phyloP scores from a whole-genome alignment of 2,329 filamentous ascomycete genomes.

The Paramyrothecium sp. region DNA sequence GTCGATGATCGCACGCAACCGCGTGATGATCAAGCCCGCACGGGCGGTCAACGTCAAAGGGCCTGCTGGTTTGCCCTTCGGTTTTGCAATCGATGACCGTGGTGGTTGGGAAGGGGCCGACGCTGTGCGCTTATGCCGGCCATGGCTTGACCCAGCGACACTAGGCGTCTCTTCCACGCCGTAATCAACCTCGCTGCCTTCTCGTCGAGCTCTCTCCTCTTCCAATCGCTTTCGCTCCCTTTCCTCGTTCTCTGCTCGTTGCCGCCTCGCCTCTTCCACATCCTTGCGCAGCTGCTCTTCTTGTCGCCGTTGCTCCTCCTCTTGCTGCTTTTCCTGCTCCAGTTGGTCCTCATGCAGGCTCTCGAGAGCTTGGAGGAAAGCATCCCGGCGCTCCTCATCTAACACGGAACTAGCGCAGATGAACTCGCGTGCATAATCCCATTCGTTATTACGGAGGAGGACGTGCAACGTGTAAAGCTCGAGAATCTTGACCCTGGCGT shows the following conservation, averaged over 20 bases:
- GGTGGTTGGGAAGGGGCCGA: slow-evolving; percentile 27
- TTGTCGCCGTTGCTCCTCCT: slow-evolving; percentile 53
- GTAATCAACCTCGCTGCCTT: slow-evolving; percentile 64
- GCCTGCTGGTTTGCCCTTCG: slow-evolving; percentile 24
- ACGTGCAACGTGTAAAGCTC: slow-evolving; percentile 96
- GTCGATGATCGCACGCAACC: slow-evolving; percentile 50
- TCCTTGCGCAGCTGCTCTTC: slow-evolving; percentile 57
- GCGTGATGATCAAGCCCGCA: slow-evolving; percentile 52
- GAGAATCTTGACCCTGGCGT: slow-evolving; percentile 83
- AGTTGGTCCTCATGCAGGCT: slow-evolving; percentile 81
- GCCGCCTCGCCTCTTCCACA: slow-evolving; percentile 54
- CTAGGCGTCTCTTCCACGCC: slow-evolving; percentile 59
- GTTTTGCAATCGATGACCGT: slow-evolving; percentile 18
- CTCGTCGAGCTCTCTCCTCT: slow-evolving; percentile 49
- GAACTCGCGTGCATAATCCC: slow-evolving; percentile 93
- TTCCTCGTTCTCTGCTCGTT: slow-evolving; percentile 59
- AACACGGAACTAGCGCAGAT: slow-evolving; percentile 83
- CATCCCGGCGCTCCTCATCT: slow-evolving; percentile 87
- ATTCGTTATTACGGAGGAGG: slow-evolving; percentile 88
- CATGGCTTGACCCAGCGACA: slow-evolving; percentile 30
- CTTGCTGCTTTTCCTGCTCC: slow-evolving; percentile 65
- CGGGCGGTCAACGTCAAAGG: slow-evolving; percentile 41
- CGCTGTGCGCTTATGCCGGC: slow-evolving; percentile 25
- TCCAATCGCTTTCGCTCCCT: slow-evolving; percentile 50
- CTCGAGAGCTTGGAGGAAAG: slow-evolving; percentile 83